Evolutionary conservation across 2,329 filamentous ascomycete genomes (phyloP).

Genomic region (Lomentospora prolificans): DNA sequence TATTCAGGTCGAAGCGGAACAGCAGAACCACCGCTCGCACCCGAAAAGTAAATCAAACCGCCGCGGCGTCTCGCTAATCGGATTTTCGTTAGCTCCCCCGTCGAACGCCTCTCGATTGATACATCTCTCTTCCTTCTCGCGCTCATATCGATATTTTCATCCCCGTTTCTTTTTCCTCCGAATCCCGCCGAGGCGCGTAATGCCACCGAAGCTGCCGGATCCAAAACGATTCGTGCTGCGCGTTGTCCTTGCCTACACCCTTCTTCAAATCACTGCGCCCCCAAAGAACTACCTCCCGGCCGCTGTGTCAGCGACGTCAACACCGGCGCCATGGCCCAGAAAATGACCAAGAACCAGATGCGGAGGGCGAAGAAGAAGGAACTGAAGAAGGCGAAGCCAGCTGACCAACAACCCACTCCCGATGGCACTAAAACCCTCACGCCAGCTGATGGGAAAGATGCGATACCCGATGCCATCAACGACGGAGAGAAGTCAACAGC

Average conservation of each 20-base stretch:
- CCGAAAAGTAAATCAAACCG: neutral
- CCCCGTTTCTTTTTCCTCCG: neutral
- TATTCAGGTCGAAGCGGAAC: neutral
- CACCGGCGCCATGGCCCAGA: constrained; percentile 47
- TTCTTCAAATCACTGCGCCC: constrained; percentile 10
- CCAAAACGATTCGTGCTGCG: constrained; percentile 26
- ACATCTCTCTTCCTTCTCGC: neutral
- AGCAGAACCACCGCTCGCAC: neutral
- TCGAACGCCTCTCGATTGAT: neutral
- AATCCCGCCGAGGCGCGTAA: neutral
- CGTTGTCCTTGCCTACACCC: constrained; percentile 25
- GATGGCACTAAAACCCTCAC: constrained; percentile 34
- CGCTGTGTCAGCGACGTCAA: constrained; percentile 9
- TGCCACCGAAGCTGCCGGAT: constrained; percentile 17
- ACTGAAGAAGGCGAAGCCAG: constrained; percentile 52
- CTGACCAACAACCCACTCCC: constrained; percentile 17
- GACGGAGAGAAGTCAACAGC: constrained; percentile 5
- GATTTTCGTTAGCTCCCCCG: neutral
- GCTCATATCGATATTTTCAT: constrained; percentile 5
- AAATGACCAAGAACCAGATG: constrained; percentile 90
- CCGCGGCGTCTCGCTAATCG: neutral
- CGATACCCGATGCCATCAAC: neutral
- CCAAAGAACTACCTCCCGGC: constrained; percentile 18
- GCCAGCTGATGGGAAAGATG: constrained; percentile 32
- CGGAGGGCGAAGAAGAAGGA: constrained; percentile 91